phyloP scores from a whole-genome alignment of 2,329 filamentous ascomycete species.

The Aspergillus tanneri region DNA sequence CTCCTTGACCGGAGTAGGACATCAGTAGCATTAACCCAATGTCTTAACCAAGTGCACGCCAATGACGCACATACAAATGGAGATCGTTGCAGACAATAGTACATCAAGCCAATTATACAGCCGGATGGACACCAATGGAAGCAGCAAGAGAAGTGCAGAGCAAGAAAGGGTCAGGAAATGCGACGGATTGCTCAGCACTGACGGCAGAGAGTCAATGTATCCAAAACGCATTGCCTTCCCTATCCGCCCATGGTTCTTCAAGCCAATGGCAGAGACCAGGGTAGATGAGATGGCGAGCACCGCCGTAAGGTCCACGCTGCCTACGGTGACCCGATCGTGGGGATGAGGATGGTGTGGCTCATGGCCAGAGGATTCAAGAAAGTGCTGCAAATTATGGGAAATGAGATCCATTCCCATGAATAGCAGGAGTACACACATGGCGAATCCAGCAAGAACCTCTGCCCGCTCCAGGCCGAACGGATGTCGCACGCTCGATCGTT shows the following conservation, averaged over 20 bases:
- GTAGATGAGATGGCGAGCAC: constrained; percentile 80
- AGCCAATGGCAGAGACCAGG: constrained; percentile 77
- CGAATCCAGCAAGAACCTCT: constrained; percentile 92
- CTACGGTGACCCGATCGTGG: constrained; percentile 67
- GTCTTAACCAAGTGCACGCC: constrained; percentile 80
- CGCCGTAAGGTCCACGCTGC: constrained; percentile 77
- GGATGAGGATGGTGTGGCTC: constrained; percentile 68
- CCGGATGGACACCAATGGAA: constrained; percentile 78
- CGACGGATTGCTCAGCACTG: constrained; percentile 87
- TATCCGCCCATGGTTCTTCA: constrained; percentile 89
- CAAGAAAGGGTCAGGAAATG: constrained; percentile 92
- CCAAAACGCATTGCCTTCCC: constrained; percentile 86
- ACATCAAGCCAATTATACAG: constrained; percentile 82
- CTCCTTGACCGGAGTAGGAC: constrained; percentile 67
- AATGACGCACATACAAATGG: constrained; percentile 82
- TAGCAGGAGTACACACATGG: constrained; percentile 91
- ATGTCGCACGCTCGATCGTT: constrained; percentile 84
- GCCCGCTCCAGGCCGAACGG: constrained; percentile 89
- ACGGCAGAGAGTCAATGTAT: constrained; percentile 77
- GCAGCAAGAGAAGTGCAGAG: constrained; percentile 72
- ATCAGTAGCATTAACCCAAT: constrained; percentile 91
- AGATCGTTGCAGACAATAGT: constrained; percentile 75
- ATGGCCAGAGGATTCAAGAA: constrained; percentile 76
- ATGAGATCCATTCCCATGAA: constrained; percentile 97
- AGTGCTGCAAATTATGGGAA: constrained; percentile 88